A percentile compares a stretch with the other conserved stretches of the same genome.
phyloP scores from a whole-genome alignment of 345 rosid genomes.

The Xanthoceras sorbifolium region DNA sequence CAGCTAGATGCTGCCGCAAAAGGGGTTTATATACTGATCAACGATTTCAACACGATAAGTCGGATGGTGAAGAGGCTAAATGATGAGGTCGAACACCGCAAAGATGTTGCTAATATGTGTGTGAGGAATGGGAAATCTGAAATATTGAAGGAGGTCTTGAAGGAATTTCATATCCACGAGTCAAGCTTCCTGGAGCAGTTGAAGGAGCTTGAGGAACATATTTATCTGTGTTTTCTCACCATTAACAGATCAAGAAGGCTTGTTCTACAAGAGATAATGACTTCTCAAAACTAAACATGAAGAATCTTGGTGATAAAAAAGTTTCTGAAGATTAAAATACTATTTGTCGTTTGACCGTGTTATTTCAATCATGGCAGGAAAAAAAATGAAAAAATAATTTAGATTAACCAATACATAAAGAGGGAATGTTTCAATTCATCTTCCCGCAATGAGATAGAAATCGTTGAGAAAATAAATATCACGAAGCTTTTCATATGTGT shows the following conservation, averaged over 20 bases:
- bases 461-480: background rate
- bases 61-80: slow-evolving; percentile 56
- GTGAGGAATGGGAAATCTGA: slow-evolving; percentile 52
- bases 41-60: slow-evolving; percentile 78
- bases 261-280: slow-evolving; percentile 48
- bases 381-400: background rate
- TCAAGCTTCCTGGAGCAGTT: slow-evolving; percentile 59
- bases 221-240: slow-evolving; percentile 68
- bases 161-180: slow-evolving; percentile 47
- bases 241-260: slow-evolving; percentile 77
- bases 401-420: background rate
- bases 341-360: background rate
- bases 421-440: background rate
- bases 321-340: background rate
- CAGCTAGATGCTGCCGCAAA: slow-evolving; percentile 82
- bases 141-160: slow-evolving; percentile 60
- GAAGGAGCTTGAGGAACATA: slow-evolving; percentile 76
- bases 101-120: slow-evolving; percentile 55
- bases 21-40: slow-evolving; percentile 66
- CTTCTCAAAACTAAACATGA: background rate
- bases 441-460: background rate
- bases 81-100: slow-evolving; percentile 67
- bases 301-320: background rate
- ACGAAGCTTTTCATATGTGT: background rate
- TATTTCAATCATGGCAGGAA: background rate